phyloP scores from a whole-genome alignment of 352 stramenopile species.

The Phytophthora melonis region DNA sequence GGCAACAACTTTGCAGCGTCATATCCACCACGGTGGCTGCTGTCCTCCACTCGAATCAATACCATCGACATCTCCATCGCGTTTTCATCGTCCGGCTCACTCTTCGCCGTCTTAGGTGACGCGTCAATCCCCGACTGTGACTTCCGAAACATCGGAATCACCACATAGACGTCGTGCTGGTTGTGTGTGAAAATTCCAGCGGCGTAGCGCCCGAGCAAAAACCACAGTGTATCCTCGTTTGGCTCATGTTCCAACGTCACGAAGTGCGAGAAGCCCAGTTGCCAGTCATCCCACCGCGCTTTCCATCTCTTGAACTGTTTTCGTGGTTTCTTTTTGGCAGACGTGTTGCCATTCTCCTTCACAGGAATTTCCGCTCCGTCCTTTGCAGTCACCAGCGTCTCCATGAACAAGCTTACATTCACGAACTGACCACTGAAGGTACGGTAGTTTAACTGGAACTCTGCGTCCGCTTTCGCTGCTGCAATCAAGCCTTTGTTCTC shows the following conservation, averaged over 20 bases:
- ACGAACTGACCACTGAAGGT: not conserved
- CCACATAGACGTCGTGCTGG: not conserved
- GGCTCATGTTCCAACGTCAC: not conserved
- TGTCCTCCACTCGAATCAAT: too few relatives aligned
- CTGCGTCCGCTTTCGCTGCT: too few relatives aligned
- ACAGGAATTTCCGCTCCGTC: not conserved
- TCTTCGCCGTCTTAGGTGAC: too few relatives aligned
- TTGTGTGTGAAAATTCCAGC: not conserved
- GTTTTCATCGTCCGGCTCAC: too few relatives aligned
- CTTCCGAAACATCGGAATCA: conserved; percentile 10
- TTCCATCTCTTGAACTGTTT: not conserved
- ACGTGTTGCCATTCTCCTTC: too few relatives aligned
- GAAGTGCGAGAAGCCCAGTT: conserved; percentile 7
- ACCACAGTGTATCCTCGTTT: conserved; percentile 3
- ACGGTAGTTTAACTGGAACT: not conserved
- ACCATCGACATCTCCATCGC: too few relatives aligned
- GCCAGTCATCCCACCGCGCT: not conserved
- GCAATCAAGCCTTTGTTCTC: too few relatives aligned
- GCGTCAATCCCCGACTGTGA: too few relatives aligned
- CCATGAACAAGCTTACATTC: not conserved
- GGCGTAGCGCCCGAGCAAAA: conserved; percentile 4
- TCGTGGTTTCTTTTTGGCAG: not conserved
- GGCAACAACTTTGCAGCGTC: too few relatives aligned
- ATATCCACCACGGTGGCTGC: too few relatives aligned
- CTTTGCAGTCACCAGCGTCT: not conserved